phyloP scores from a whole-genome alignment of 1,139 yeast species.

The Insectozyma bohioensis region DNA sequence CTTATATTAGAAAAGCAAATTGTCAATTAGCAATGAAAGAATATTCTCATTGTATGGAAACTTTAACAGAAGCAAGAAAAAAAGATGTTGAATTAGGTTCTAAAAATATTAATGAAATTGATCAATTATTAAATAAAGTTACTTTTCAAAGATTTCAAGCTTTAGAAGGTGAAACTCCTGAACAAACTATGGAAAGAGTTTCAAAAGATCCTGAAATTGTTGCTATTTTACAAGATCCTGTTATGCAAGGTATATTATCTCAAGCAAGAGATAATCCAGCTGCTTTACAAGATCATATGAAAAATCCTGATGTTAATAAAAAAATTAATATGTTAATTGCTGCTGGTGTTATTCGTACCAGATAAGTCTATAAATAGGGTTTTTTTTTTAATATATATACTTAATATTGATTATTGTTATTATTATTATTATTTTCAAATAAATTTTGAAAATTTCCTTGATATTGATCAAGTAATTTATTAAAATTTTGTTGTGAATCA shows the following conservation, averaged over 20 bases:
- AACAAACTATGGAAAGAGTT: conserved; percentile 89
- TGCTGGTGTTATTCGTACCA: conserved; percentile 95
- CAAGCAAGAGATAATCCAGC: conserved; percentile 97
- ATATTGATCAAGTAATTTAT: conserved; percentile 7
- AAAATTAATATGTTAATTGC: conserved; percentile 90
- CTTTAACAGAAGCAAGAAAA: conserved; percentile 74
- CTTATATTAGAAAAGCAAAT: conserved; percentile 94
- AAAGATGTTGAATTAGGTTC: conserved; percentile 66
- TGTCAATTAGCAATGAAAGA: conserved; percentile 93
- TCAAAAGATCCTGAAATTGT: conserved; percentile 93
- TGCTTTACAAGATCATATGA: conserved; percentile 96
- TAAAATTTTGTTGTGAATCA: conserved; percentile 2
- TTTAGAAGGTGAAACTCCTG: conserved; percentile 89
- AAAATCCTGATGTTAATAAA: conserved; percentile 87
- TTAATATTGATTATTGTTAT: conserved; percentile 1
- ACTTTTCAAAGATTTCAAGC: conserved; percentile 75
- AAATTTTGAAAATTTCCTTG: conserved; percentile 1
- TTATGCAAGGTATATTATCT: conserved; percentile 90
- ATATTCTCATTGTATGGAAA: conserved; percentile 77
- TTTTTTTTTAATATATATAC: not conserved
- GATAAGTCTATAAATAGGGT: conserved; percentile 37
- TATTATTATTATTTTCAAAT: not conserved
- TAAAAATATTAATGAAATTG: conserved; percentile 73
- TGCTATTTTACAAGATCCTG: conserved; percentile 89
- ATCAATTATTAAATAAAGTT: conserved; percentile 78